A percentile compares a stretch with the other conserved stretches of the same genome.
These are phyloP conservation scores for Leonotis leonurus DNA, from an alignment of 257 asterid genomes.

Conservation along the genomic window DNA sequence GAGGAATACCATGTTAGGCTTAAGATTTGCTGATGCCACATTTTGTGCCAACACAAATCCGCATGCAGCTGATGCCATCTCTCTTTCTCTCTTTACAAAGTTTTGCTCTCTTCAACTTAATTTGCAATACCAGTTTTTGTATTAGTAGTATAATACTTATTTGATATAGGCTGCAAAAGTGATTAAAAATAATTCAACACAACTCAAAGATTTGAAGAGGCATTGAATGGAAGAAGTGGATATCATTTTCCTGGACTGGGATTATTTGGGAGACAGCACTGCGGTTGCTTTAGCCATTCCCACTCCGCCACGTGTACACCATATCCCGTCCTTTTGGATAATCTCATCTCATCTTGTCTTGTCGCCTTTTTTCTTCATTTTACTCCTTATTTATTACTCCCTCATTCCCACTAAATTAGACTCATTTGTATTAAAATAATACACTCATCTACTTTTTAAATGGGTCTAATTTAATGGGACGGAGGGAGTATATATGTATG, in stretches of 20 bases:
- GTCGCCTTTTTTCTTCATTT: too few species aligned
- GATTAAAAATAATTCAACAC: too few species aligned
- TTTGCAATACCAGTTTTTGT: neutral
- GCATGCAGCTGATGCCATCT: slow-evolving; percentile 59
- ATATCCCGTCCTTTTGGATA: slow-evolving; percentile 59
- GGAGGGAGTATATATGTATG: too few species aligned
- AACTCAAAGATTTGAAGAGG: too few species aligned
- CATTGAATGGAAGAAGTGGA: slow-evolving; percentile 7
- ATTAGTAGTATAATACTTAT: too few species aligned
- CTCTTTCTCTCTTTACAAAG: too few species aligned
- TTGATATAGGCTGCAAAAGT: too few species aligned
- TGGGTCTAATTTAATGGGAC: too few species aligned
- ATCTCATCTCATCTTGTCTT: slow-evolving; percentile 30
- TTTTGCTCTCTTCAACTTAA: neutral
- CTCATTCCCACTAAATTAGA: too few species aligned
- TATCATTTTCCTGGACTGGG: slow-evolving; percentile 56
- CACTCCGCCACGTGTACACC: slow-evolving; percentile 41
- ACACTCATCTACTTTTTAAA: too few species aligned
- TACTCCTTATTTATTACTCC: too few species aligned
- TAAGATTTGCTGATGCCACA: slow-evolving; percentile 22
- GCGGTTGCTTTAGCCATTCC: slow-evolving; percentile 41
- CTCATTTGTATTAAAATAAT: too few species aligned
- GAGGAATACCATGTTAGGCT: slow-evolving; percentile 26
- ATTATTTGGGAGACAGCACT: slow-evolving; percentile 14
- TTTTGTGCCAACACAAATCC: slow-evolving; percentile 49